Percentiles rank a stretch among this genome's conserved stretches.
Conservation (phyloP, 345 rosid species). For the Laguncularia racemosa region DNA sequence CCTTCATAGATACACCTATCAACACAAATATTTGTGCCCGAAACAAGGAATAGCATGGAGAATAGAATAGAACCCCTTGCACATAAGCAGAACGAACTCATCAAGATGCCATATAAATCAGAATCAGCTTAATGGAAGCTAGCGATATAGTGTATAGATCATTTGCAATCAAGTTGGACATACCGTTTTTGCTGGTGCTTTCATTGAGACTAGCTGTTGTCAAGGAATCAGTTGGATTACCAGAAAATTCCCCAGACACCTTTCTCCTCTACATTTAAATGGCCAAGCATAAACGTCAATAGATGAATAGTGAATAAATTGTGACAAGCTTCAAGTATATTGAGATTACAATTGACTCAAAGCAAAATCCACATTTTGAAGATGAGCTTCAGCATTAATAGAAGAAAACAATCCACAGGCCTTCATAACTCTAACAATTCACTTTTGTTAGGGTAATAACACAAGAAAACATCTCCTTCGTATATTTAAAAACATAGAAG, state of each 20-base stretch:
- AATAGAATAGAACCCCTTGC: background rate
- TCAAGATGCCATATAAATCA: too few species aligned
- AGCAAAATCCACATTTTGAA: too few species aligned
- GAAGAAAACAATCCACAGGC: too few species aligned
- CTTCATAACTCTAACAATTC: too few species aligned
- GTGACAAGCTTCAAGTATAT: too few species aligned
- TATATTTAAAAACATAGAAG: too few species aligned
- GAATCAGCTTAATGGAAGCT: too few species aligned
- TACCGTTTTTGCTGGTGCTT: constrained; percentile 6
- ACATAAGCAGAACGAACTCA: background rate
- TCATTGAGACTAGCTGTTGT: constrained; percentile 5
- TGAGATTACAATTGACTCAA: too few species aligned
- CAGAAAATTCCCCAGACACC: background rate
- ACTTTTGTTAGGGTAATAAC: too few species aligned
- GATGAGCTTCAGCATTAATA: too few species aligned
- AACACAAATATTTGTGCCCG: background rate
- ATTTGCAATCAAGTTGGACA: background rate
- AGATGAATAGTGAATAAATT: background rate
- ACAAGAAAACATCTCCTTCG: too few species aligned
- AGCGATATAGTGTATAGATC: background rate
- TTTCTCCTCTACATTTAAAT: constrained; percentile 11
- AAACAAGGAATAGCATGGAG: background rate
- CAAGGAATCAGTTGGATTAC: constrained; percentile 11
- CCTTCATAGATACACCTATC: background rate
- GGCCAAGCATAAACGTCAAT: background rate